These are phyloP conservation scores for Aureobasidium sp. DNA, from an alignment of 2,329 filamentous ascomycete species.

Conservation along the genomic window DNA sequence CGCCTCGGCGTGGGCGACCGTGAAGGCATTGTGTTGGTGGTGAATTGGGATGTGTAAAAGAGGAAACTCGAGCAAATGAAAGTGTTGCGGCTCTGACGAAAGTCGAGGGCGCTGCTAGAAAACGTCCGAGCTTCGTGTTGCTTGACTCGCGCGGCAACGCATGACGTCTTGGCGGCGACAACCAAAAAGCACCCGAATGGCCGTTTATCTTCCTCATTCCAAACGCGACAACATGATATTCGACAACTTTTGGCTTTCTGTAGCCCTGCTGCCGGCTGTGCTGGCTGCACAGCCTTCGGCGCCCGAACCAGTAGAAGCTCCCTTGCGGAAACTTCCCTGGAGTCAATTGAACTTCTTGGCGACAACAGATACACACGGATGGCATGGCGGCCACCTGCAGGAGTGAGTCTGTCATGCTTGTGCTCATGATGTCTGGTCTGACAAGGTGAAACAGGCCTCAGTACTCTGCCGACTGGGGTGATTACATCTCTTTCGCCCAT, in stretches of 20 bases:
- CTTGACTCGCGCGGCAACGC: neutral
- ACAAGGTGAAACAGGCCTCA: conserved; percentile 52
- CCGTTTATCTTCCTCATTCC: neutral
- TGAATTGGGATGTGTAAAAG: neutral
- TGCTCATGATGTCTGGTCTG: neutral
- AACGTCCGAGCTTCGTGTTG: neutral
- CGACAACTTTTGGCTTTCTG: conserved; percentile 16
- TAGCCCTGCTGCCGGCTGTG: conserved; percentile 20
- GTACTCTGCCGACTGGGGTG: conserved; percentile 94
- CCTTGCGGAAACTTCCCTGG: conserved; percentile 77
- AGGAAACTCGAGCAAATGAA: neutral
- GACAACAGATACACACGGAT: conserved; percentile 90
- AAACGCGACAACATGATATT: conserved; percentile 13
- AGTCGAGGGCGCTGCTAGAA: neutral
- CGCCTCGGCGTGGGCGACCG: neutral
- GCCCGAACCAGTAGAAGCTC: conserved; percentile 65
- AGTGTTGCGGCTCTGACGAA: conserved; percentile 1
- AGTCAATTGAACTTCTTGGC: conserved; percentile 92
- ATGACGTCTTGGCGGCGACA: neutral
- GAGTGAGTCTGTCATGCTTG: conserved; percentile 49
- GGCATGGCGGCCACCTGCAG: conserved; percentile 86
- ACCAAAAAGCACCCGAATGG: conserved; percentile 6
- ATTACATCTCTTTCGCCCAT: conserved; percentile 86
- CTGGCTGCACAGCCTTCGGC: conserved; percentile 63
- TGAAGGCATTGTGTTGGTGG: neutral